A percentile compares a stretch with the other conserved stretches of the same genome.
These are phyloP conservation scores for Cyclostephanos tholiformis DNA, from an alignment of 108 stramenopile genomes.

Conservation along the genomic window DNA sequence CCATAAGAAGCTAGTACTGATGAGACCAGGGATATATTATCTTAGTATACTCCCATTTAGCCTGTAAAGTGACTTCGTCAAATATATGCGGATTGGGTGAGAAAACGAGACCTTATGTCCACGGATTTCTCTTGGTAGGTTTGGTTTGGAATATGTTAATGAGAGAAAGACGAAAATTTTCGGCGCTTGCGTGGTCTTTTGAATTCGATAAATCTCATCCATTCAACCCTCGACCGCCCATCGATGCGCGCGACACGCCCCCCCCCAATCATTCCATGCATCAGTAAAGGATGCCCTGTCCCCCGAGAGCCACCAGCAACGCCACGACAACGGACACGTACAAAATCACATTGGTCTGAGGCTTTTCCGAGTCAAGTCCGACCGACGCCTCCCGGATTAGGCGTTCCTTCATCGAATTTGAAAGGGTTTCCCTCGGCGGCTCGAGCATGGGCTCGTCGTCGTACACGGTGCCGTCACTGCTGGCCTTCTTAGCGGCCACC, in stretches of 20 bases:
- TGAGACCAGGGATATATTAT: too few species aligned
- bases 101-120: not conserved
- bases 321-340: constrained; percentile 73
- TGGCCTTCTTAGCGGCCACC: constrained; percentile 24
- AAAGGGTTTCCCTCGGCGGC: constrained; percentile 58
- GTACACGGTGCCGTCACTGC: constrained; percentile 35
- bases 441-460: constrained; percentile 48
- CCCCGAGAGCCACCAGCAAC: constrained; percentile 65
- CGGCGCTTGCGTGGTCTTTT: too few species aligned
- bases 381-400: constrained; percentile 72
- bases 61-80: not conserved
- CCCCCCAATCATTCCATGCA: not conserved
- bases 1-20: too few species aligned
- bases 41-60: too few species aligned
- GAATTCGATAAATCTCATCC: not conserved
- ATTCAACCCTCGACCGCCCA: not conserved
- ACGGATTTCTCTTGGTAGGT: not conserved
- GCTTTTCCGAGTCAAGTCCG: constrained; percentile 70
- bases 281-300: constrained; percentile 76
- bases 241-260: not conserved
- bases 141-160: not conserved
- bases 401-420: constrained; percentile 69
- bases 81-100: not conserved
- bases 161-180: not conserved
- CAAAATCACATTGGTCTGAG: constrained; percentile 76